phyloP scores from a whole-genome alignment of 164 flowering plant species.

The Vitis vinifera region ASM3070453v1 NC_081806.1:2705001-2705500 shows the following conservation, averaged over 20 bases:
- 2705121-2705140: too few species aligned
- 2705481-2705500: neutral
- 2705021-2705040: too few species aligned
- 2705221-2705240: conserved; percentile 74
- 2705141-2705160: neutral
- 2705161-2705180: neutral
- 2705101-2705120: too few species aligned
- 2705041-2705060: too few species aligned
- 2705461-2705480: conserved; percentile 10
- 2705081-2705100: too few species aligned
- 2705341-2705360: conserved; percentile 51
- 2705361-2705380: conserved; percentile 49
- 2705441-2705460: conserved; percentile 89
- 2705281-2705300: conserved; percentile 68
- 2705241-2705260: conserved; percentile 47
- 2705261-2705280: conserved; percentile 67
- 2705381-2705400: conserved; percentile 80
- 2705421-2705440: conserved; percentile 77
- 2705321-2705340: conserved; percentile 60
- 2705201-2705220: conserved; percentile 9
- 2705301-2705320: conserved; percentile 75
- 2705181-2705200: neutral
- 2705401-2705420: conserved; percentile 67
- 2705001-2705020: neutral
- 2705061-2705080: too few species aligned